phyloP scores from a whole-genome alignment of 306 rosid species.

The Cyclanthera cordifolia region DNA sequence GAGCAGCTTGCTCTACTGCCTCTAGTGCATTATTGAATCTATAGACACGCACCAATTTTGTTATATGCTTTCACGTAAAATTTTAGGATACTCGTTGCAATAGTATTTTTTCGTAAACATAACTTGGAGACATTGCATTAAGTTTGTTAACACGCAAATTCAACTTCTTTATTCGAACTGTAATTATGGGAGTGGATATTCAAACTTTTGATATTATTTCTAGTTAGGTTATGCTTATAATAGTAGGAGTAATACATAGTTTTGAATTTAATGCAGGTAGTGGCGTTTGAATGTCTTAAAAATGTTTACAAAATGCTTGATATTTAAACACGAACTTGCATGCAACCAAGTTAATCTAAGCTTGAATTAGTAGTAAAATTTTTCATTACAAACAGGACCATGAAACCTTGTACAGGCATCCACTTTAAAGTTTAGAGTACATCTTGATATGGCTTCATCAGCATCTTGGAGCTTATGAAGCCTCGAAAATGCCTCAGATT shows the following conservation, averaged over 20 bases:
- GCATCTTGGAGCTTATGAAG: constrained; percentile 73
- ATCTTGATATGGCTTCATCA: constrained; percentile 44
- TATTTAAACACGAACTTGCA: constrained; percentile 47
- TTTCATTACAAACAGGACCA: constrained; percentile 61
- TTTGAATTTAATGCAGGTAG: too few relatives aligned
- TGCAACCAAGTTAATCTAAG: constrained; percentile 49
- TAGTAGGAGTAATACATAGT: not conserved
- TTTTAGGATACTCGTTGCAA: not conserved
- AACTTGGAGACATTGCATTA: not conserved
- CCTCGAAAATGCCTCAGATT: constrained; percentile 74
- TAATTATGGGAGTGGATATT: not conserved
- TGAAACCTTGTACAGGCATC: constrained; percentile 58
- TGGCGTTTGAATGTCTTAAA: too few relatives aligned
- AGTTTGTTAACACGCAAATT: not conserved
- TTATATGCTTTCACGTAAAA: not conserved
- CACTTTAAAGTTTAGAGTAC: constrained; percentile 50
- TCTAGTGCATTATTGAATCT: constrained; percentile 75
- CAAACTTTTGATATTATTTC: not conserved
- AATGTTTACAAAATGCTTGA: not conserved
- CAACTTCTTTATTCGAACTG: not conserved
- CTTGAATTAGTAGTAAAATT: constrained; percentile 45
- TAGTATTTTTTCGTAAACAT: not conserved
- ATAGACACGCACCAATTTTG: not conserved
- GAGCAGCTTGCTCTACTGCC: constrained; percentile 42
- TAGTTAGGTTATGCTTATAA: not conserved